Base-by-base conservation (phyloP, 2,329 filamentous ascomycete genomes). In the Penicillium nordicum region DNA sequence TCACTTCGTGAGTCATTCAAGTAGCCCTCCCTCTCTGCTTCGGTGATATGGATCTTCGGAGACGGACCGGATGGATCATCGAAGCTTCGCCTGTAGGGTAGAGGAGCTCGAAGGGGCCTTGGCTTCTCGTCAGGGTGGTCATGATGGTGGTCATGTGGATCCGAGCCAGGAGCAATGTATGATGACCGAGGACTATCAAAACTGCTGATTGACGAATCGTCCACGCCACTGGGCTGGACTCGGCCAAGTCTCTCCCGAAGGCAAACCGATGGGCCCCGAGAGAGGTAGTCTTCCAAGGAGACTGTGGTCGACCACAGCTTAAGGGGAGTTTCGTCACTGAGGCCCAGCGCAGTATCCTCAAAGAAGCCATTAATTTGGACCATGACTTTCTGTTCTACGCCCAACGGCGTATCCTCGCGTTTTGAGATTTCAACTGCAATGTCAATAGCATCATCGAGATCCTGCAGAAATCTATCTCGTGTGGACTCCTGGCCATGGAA, bases 301-400 rank as follows among this genome's bases (percentile, higher is more conserved):
- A 69, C 62, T 29, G 58, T 65, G 1, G 67, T 67, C 14, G 70
- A 70, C 70, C 70, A 72, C 12, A 72, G 50, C 36, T 71, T 72
- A 14, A 72, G 57, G 1, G 70, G 70, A 2, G 59, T 66, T 21
- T 53, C 76, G 65, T 27, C 84, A 71, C n/a, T 79, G 72, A 54
- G 82, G 58, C 59, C 80, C 76, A 21, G 78, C 79, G 42, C 82
- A 76, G 74, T 84, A 82, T 86, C 82, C 45, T 85, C 82, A 54
- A 85, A 87, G 64, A 87, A 87, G 0, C 84, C 84, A 47, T 81
- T 78, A 9, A 82, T 65, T 60, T 87, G 84, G 3, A 87, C 76
- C 49, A 79, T 80, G 37, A 86, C 81, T 43, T 79, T 79, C 23
- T 79, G 74, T 43, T 81, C 78, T 1, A 86, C 75, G 36, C 75